Evolutionary conservation across 1,284 basidiomycete species (phyloP).

Genomic region (Ustilago vetiveriae): DNA sequence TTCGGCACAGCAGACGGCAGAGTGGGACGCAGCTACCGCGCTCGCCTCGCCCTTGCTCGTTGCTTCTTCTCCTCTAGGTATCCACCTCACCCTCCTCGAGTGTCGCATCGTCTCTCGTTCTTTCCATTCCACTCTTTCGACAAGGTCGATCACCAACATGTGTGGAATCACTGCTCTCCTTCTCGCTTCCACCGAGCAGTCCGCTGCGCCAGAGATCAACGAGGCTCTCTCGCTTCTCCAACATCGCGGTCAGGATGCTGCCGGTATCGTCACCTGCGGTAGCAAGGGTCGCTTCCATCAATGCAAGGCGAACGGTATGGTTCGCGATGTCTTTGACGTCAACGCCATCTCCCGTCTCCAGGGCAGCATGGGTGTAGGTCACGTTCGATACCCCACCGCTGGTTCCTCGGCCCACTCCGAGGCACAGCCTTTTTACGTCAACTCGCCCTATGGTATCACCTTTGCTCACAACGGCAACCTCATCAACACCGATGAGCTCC

Average conservation of each 20-base stretch:
- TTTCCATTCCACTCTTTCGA: no score
- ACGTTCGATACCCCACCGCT: conserved; percentile 88
- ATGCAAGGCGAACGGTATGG: conserved; percentile 99
- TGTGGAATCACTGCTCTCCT: conserved; percentile 66
- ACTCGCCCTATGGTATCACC: conserved; percentile 97
- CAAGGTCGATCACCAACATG: conserved; percentile 39
- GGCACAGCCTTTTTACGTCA: conserved; percentile 99
- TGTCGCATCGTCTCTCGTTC: conserved; percentile 15
- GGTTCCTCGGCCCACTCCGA: conserved; percentile 96
- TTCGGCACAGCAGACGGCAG: no score
- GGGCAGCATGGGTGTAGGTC: conserved; percentile 97
- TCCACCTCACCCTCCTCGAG: conserved; percentile 28
- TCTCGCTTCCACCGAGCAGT: conserved; percentile 50
- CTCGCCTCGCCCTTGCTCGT: conserved; percentile 2
- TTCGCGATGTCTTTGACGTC: conserved; percentile 93
- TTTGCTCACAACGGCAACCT: conserved; percentile 99
- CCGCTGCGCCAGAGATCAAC: conserved; percentile 64
- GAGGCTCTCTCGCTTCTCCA: conserved; percentile 66
- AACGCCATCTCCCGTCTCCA: conserved; percentile 79
- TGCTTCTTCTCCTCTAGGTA: conserved; percentile 34
- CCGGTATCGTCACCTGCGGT: conserved; percentile 96
- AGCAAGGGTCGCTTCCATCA: conserved; percentile 94
- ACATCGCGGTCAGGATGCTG: conserved; percentile 87
- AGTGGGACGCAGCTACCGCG: not conserved
- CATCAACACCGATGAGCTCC: conserved; percentile 87